phyloP scores from a whole-genome alignment of 2,329 filamentous ascomycete genomes.

The Sporothrix dimorphospora region DNA sequence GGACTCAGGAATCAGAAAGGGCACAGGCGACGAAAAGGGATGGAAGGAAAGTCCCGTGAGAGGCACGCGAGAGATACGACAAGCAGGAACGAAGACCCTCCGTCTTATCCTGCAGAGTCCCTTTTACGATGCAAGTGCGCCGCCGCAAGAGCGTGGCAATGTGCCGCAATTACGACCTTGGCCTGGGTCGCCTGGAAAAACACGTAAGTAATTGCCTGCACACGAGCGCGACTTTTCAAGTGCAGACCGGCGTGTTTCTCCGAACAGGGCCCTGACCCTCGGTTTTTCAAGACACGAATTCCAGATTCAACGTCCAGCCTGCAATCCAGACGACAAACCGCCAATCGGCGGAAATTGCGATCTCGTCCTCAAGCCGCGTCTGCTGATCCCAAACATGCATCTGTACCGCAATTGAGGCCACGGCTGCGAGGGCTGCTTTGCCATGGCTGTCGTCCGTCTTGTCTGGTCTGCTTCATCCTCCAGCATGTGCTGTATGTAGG shows the following conservation, averaged over 20 bases:
- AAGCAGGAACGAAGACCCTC: slow-evolving; percentile 25
- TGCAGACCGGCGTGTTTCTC: neutral
- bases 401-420: neutral
- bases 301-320: neutral
- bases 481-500: neutral
- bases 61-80: neutral
- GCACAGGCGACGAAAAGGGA: neutral
- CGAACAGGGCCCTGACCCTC: neutral
- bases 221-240: slow-evolving; percentile 4
- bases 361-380: neutral
- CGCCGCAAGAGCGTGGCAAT: neutral
- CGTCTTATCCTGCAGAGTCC: slow-evolving; percentile 25
- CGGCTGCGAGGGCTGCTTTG: neutral
- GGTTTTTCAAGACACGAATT: neutral
- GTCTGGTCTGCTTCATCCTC: neutral
- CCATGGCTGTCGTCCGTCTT: neutral
- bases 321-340: neutral
- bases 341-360: neutral
- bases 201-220: neutral
- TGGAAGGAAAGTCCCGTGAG: neutral
- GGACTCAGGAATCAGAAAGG: neutral
- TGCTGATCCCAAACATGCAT: slow-evolving; percentile 1
- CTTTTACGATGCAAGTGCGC: neutral
- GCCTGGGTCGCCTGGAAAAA: neutral
- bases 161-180: neutral